Conservation (phyloP, 1,139 yeast genomes). For the Taphrina pruni region DNA sequence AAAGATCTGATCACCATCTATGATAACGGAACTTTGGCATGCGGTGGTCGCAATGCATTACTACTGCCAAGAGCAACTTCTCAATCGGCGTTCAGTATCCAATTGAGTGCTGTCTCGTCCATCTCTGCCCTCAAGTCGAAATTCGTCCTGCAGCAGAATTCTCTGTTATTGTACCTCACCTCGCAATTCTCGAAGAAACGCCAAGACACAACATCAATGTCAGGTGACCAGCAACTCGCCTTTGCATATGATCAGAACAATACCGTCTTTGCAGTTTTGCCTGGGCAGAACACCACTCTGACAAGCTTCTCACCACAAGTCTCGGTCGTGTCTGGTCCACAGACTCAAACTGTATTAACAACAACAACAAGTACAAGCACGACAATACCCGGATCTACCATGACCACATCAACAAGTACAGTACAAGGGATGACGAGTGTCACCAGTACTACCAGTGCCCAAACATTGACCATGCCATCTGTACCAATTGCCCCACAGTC, state of each 20-base stretch:
- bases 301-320: constrained; percentile 17
- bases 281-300: constrained; percentile 15
- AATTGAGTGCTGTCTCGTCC: not conserved
- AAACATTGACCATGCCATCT: no score
- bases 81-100: constrained; percentile 5
- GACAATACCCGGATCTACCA: not conserved
- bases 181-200: not conserved
- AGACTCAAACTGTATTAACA: not conserved
- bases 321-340: not conserved
- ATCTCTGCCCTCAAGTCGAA: not conserved
- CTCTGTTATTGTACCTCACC: not conserved
- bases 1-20: constrained; percentile 16
- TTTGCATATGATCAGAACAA: constrained; percentile 14
- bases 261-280: constrained; percentile 1
- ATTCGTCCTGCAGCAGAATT: not conserved
- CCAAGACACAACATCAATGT: not conserved
- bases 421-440: not conserved
- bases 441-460: not conserved
- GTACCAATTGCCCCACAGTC: not conserved
- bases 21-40: constrained; percentile 20
- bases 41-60: constrained; percentile 1
- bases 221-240: not conserved
- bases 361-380: not conserved
- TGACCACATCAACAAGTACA: not conserved
- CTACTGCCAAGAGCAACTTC: not conserved